Conservation (phyloP, 2,329 filamentous ascomycete species). For the Cadophora malorum region DNA sequence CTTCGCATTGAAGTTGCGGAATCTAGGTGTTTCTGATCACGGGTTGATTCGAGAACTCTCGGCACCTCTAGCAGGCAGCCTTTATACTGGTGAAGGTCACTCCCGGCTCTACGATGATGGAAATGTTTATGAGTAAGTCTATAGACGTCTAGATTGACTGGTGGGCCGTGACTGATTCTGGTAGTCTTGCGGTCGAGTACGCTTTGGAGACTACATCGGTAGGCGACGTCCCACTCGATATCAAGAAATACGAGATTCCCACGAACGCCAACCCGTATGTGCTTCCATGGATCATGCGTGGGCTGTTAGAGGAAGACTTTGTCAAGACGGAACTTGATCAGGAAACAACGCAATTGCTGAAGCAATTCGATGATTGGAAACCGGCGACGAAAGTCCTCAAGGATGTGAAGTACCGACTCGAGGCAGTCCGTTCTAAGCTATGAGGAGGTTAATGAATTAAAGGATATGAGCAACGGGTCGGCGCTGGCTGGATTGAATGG, state of each 20-base stretch:
- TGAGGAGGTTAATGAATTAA: constrained; percentile 28
- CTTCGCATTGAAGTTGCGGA: constrained; percentile 91
- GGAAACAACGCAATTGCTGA: constrained; percentile 81
- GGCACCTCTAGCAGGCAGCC: constrained; percentile 83
- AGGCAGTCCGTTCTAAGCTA: constrained; percentile 88
- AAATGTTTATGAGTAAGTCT: constrained; percentile 75
- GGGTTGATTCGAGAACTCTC: constrained; percentile 91
- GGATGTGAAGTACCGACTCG: constrained; percentile 93
- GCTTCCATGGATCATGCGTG: constrained; percentile 94
- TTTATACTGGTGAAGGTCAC: constrained; percentile 93
- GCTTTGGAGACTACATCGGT: constrained; percentile 73
- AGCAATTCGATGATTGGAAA: constrained; percentile 92
- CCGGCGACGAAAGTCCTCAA: constrained; percentile 88
- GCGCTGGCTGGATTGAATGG: constrained; percentile 11
- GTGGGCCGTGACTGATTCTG: constrained; percentile 22
- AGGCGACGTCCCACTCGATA: constrained; percentile 54
- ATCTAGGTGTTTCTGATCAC: constrained; percentile 91
- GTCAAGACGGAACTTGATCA: constrained; percentile 80
- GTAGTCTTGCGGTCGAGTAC: constrained; percentile 71
- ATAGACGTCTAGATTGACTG: not conserved
- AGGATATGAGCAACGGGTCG: constrained; percentile 12
- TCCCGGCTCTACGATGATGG: constrained; percentile 91
- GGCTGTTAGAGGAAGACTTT: constrained; percentile 87
- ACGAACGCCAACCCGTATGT: constrained; percentile 81
- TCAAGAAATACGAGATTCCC: constrained; percentile 56